Conservation (phyloP, 352 stramenopile genomes). For the Elongisporangium prolatum region DNA sequence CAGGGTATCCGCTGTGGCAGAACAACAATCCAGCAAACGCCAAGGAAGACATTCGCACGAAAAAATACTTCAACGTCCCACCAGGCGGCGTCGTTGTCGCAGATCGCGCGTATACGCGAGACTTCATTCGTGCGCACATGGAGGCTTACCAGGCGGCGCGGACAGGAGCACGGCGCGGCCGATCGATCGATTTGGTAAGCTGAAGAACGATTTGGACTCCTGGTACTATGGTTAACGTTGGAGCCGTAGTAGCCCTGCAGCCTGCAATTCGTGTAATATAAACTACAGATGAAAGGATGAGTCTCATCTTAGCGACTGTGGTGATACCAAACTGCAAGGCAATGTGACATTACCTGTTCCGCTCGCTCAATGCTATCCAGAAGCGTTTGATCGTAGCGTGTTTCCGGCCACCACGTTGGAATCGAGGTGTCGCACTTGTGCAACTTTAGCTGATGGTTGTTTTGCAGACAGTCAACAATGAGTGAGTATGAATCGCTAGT, state of each 20-base stretch:
- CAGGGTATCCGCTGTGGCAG: conserved; percentile 34
- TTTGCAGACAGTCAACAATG: background rate
- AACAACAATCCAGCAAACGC: conserved; percentile 43
- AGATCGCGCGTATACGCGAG: conserved; percentile 56
- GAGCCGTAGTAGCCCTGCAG: conserved; percentile 1
- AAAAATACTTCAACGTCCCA: conserved; percentile 43
- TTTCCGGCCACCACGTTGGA: conserved; percentile 60
- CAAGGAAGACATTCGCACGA: conserved; percentile 35
- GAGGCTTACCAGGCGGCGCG: conserved; percentile 26
- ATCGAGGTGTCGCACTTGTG: conserved; percentile 19
- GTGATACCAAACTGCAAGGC: background rate
- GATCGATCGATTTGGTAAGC: background rate
- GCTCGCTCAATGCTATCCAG: conserved; percentile 27
- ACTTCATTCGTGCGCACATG: conserved; percentile 59
- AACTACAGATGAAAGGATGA: conserved; percentile 5
- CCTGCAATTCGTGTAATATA: conserved; percentile 8
- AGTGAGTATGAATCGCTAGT: background rate
- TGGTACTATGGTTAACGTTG: background rate
- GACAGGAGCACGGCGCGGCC: background rate
- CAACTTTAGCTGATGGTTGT: conserved; percentile 18
- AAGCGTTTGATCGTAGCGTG: conserved; percentile 29
- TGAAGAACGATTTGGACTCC: background rate
- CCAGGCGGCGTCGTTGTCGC: conserved; percentile 42
- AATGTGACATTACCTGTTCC: conserved; percentile 23
- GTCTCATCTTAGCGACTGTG: background rate